Evolutionary conservation across 768 basidiomycete species (phyloP).

Genomic region (Leccinum variicolor): DNA sequence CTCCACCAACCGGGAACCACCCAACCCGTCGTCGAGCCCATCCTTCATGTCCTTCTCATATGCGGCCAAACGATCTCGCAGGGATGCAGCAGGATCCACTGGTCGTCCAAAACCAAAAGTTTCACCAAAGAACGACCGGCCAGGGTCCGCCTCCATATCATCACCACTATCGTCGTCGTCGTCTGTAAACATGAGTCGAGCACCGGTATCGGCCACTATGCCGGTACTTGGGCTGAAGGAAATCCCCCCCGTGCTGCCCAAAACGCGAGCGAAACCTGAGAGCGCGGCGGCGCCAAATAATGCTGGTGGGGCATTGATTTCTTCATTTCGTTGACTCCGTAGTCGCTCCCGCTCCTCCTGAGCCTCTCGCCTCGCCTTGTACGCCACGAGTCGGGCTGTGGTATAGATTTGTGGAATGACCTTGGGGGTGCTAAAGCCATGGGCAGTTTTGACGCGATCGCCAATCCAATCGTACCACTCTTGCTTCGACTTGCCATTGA

Average conservation of each 20-base stretch:
- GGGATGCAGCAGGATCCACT: conserved; percentile 50
- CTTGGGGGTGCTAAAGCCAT: conserved; percentile 78
- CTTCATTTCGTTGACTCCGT: conserved; percentile 35
- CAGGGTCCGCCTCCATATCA: conserved; percentile 35
- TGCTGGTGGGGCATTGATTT: conserved; percentile 19
- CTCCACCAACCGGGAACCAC: conserved; percentile 25
- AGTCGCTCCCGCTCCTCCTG: conserved; percentile 46
- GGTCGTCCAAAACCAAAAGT: conserved; percentile 43
- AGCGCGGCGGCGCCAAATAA: conserved; percentile 37
- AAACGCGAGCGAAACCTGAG: conserved; percentile 51
- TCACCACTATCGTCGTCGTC: conserved; percentile 61
- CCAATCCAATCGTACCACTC: conserved; percentile 92
- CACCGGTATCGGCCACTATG: conserved; percentile 45
- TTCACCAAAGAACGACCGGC: conserved; percentile 48
- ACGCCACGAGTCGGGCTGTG: conserved; percentile 57
- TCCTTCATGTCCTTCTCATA: conserved; percentile 51
- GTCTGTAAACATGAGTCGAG: conserved; percentile 61
- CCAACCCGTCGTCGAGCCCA: conserved; percentile 27
- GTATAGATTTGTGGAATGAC: conserved; percentile 76
- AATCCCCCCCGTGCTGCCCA: conserved; percentile 60
- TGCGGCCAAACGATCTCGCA: conserved; percentile 62
- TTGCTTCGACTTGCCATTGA: conserved; percentile 83
- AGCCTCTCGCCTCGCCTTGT: conserved; percentile 59
- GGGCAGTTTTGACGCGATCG: conserved; percentile 70
- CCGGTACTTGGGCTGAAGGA: conserved; percentile 57